Conservation (phyloP, 305 asterid genomes). For the Solanum hybrid region DNA sequence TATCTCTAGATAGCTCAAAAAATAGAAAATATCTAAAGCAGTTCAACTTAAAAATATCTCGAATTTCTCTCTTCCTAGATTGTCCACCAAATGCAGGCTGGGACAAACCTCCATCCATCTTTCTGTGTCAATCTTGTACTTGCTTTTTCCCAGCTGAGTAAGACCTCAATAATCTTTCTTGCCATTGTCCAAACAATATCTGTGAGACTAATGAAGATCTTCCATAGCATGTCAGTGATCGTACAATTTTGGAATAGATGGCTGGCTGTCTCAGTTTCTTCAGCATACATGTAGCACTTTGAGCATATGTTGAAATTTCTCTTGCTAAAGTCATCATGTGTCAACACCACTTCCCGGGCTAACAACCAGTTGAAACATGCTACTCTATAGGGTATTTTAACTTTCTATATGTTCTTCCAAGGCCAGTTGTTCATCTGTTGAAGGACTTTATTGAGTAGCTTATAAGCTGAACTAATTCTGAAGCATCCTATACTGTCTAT, state of each 20-base stretch:
- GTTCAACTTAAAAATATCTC: not conserved
- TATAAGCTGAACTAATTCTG: not conserved
- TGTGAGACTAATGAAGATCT: not conserved
- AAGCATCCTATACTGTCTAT: not conserved
- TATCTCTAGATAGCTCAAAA: not conserved
- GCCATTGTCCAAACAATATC: not conserved
- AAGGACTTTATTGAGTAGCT: not conserved
- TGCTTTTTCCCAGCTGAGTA: not conserved
- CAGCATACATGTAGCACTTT: not conserved
- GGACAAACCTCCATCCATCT: not conserved
- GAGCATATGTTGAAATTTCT: not conserved
- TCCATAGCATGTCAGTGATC: not conserved
- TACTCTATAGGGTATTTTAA: not conserved
- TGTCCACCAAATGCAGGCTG: not conserved
- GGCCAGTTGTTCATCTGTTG: not conserved
- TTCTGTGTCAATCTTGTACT: not conserved
- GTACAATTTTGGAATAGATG: not conserved
- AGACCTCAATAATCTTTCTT: not conserved
- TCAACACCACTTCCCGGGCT: not conserved
- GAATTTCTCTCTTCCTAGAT: not conserved
- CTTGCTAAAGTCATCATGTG: not conserved
- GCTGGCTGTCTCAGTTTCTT: not conserved
- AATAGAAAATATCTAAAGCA: not conserved
- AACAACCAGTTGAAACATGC: not conserved
- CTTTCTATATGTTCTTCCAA: not conserved